Evolutionary conservation across 1,284 basidiomycete genomes (phyloP).

Genomic region (Austroboletus novae-zelandiae): DNA sequence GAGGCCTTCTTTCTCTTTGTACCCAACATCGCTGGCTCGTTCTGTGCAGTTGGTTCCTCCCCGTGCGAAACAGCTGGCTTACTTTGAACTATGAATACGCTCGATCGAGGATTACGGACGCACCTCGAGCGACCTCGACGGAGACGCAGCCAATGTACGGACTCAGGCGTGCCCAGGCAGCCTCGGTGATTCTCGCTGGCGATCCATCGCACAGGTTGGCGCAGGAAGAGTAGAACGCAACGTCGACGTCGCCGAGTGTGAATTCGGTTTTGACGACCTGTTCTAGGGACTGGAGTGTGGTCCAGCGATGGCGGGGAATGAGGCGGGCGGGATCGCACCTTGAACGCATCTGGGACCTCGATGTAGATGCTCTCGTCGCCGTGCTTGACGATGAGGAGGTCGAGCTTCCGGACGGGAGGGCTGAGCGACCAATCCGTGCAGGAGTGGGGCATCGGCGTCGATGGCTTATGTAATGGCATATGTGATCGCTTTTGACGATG

Average conservation of each 20-base stretch:
- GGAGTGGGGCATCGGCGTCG: constrained; percentile 19
- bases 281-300: constrained; percentile 12
- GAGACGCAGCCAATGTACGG: constrained; percentile 26
- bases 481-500: too few relatives aligned
- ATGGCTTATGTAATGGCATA: constrained; percentile 17
- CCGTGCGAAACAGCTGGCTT: background rate
- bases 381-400: constrained; percentile 19
- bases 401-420: constrained; percentile 22
- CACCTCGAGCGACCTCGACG: constrained; percentile 12
- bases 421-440: constrained; percentile 23
- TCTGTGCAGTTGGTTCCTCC: background rate
- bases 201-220: constrained; percentile 17
- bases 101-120: background rate
- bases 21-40: background rate
- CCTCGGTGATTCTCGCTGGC: constrained; percentile 23
- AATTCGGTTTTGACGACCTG: constrained; percentile 22
- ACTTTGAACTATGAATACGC: background rate
- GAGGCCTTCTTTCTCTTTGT: background rate
- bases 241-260: constrained; percentile 14
- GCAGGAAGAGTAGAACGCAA: constrained; percentile 21
- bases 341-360: constrained; percentile 18
- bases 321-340: constrained; percentile 3
- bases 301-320: background rate
- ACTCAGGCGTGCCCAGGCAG: constrained; percentile 17
- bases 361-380: constrained; percentile 22